Percentiles rank a stretch among this genome's conserved stretches.
Conservation (phyloP, 75 land plant genomes). For the Larix kaempferi region DNA sequence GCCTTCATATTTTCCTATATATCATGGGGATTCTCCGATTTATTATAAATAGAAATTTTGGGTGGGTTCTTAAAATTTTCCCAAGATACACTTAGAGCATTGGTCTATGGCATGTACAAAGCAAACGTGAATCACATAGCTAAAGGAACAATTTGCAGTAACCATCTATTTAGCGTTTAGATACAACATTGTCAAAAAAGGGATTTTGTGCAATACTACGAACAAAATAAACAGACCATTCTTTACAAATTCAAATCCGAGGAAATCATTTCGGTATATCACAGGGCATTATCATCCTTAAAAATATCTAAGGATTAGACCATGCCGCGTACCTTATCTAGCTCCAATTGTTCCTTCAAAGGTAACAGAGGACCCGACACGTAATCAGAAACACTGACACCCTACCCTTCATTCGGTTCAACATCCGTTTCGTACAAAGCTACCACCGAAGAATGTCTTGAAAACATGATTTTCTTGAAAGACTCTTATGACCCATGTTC, state of each 20-base stretch:
- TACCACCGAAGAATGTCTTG: background rate
- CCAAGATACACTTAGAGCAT: too few species aligned
- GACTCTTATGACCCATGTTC: slow-evolving; percentile 1
- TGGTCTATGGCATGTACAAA: too few species aligned
- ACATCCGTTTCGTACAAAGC: slow-evolving; percentile 12
- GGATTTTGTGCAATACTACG: background rate
- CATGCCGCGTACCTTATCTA: slow-evolving; percentile 46
- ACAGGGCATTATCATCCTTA: background rate
- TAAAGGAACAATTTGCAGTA: background rate
- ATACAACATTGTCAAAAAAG: background rate
- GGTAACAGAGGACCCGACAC: slow-evolving; percentile 61
- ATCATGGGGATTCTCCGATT: too few species aligned
- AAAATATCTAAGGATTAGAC: background rate
- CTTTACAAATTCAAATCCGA: background rate
- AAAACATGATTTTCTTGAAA: background rate
- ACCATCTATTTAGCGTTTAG: background rate
- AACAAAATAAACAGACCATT: background rate
- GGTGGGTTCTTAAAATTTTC: too few species aligned
- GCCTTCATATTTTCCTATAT: too few species aligned
- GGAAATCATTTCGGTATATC: background rate
- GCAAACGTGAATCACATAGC: too few species aligned
- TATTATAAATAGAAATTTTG: too few species aligned
- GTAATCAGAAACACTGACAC: slow-evolving; percentile 17
- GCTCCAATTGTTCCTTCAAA: slow-evolving; percentile 67
- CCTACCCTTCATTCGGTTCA: slow-evolving; percentile 18